Base-by-base conservation (phyloP, 129 eudicot genomes). In the Flaveria trinervia region DNA sequence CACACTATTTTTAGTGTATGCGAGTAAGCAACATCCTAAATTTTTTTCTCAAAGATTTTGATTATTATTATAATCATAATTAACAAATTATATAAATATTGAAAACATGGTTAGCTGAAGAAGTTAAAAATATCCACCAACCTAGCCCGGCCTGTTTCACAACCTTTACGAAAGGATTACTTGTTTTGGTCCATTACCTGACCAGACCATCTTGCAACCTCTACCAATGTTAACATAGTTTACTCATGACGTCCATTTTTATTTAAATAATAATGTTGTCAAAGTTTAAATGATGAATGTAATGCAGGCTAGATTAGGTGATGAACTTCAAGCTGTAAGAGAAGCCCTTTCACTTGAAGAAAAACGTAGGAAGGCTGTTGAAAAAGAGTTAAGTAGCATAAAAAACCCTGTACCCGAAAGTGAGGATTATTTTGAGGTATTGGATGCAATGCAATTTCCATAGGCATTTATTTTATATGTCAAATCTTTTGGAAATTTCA, bases 351-450 rank as follows among this genome's bases (percentile, higher is more conserved):
- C 81, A 66, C 74, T 77, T 22, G 97, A 94, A 81, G 97, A 89
- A 85, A 91, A 82, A 73, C 90, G 83, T 76, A 86, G 96, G 72
- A 87, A 85, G 84, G 85, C 83, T 9, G 85, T 85, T 79, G 96
- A 94, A 84, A 80, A 77, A 48, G 97, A 94, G 80, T 77, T 91
- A 28, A 70, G 64, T 43, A 86, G 75, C 72, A 75, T 87, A 23
- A 88, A 83, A 72, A 89, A 89, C 18, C 85, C 72, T 68, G 92
- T 81, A 33, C 96, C 97, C 46, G 96, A 90, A 83, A 85, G 85
- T 65, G 97, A 86, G 73, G 97, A 85, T 46, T 87, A 84, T 57
- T 84, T 87, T 80, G 98, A 94, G 98, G 98, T 91, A 81, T 72
- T 67, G 15, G 55, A 30, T 51, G 56, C 1, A 45, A 28, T 17